A percentile compares a stretch with the other conserved stretches of the same genome.
Evolutionary conservation across 2,329 filamentous ascomycete species (phyloP).

Genomic region (Colletotrichum destructivum): DNA sequence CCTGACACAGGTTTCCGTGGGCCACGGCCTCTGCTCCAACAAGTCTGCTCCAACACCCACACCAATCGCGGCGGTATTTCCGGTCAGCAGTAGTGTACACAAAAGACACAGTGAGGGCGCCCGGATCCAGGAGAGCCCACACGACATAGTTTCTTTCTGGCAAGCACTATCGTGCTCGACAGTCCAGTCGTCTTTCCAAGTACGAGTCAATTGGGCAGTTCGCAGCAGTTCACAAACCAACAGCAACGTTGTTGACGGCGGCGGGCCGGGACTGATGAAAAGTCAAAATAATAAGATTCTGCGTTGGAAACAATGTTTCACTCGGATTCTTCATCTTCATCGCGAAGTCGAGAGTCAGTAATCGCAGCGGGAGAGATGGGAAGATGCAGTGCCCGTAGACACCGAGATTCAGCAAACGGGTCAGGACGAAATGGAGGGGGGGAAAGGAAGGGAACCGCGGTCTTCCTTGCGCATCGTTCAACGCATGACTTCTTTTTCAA

Average conservation of each 20-base stretch:
- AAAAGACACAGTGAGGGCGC: not conserved
- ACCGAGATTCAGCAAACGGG: not conserved
- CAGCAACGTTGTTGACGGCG: constrained; percentile 1
- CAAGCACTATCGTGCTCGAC: constrained; percentile 5
- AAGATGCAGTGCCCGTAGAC: not conserved
- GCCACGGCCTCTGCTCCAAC: not conserved
- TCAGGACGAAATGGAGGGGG: not conserved
- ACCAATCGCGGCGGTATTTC: constrained; percentile 8
- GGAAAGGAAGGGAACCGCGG: not conserved
- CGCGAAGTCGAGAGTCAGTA: not conserved
- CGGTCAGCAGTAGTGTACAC: not conserved
- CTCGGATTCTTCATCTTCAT: not conserved
- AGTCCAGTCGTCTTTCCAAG: not conserved
- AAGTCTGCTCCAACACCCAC: constrained; percentile 3
- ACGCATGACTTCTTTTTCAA: constrained; percentile 36
- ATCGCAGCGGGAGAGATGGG: not conserved
- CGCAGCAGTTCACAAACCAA: constrained; percentile 7
- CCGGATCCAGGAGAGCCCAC: not conserved
- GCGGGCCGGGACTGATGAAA: constrained; percentile 21
- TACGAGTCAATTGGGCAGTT: constrained; percentile 23
- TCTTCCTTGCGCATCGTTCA: constrained; percentile 6
- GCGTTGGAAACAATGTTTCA: constrained; percentile 31
- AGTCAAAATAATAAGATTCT: constrained; percentile 23
- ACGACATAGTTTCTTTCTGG: constrained; percentile 2
- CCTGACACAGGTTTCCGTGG: constrained; percentile 17